Evolutionary conservation across 192 early-diverging fungal genomes (phyloP).

Genomic region (Umbelopsis vinacea): DNA sequence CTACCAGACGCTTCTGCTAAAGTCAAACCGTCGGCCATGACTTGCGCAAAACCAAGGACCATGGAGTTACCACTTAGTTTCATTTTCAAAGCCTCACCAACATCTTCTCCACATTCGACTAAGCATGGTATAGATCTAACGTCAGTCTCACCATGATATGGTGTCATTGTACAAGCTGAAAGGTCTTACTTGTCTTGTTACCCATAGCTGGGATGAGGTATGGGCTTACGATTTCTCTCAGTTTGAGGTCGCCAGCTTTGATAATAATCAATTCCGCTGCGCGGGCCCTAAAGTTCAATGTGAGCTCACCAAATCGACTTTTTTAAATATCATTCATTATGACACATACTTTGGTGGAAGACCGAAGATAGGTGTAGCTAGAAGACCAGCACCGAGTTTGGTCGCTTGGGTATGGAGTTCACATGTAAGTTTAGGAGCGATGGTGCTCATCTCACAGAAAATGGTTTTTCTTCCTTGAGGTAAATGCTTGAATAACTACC

Average conservation of each 20-base stretch:
- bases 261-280: slow-evolving; percentile 59
- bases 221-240: slow-evolving; percentile 42
- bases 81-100: slow-evolving; percentile 47
- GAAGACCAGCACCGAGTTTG: slow-evolving; percentile 25
- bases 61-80: slow-evolving; percentile 77
- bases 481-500: slow-evolving; percentile 2
- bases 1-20: slow-evolving; percentile 56
- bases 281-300: slow-evolving; percentile 43
- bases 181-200: slow-evolving; percentile 30
- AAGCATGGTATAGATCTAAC: background rate
- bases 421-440: slow-evolving; percentile 47
- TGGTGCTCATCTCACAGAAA: slow-evolving; percentile 55
- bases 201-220: slow-evolving; percentile 53
- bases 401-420: slow-evolving; percentile 35
- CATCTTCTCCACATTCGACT: slow-evolving; percentile 56
- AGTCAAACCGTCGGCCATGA: slow-evolving; percentile 65
- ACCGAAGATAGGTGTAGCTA: slow-evolving; percentile 42
- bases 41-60: slow-evolving; percentile 57
- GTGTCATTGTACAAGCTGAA: background rate
- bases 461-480: background rate
- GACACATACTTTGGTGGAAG: slow-evolving; percentile 42
- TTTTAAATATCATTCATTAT: slow-evolving; percentile 46
- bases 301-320: slow-evolving; percentile 50
- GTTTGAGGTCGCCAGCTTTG: slow-evolving; percentile 47
- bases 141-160: background rate